Evolutionary conservation across 768 basidiomycete genomes (phyloP).

Genomic region (Sporobolomyces roseus): DNA sequence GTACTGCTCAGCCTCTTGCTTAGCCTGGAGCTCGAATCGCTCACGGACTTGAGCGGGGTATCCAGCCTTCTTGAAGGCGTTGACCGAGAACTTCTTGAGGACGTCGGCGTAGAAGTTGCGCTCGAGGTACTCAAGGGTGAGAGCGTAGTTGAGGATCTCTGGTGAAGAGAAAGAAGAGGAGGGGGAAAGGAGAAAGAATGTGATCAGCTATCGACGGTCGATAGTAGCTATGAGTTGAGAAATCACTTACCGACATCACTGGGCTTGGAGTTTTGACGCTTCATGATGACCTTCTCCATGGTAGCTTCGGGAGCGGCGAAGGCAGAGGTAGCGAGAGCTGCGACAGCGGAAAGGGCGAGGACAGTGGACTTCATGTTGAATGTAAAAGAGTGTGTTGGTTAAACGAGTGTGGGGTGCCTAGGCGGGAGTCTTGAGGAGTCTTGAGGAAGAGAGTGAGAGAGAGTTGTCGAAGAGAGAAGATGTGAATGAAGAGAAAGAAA

Average conservation of each 20-base stretch:
- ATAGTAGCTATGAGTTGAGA: too few relatives aligned
- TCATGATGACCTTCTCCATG: conserved; percentile 16
- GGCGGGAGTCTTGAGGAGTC: background rate
- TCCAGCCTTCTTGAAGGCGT: conserved; percentile 30
- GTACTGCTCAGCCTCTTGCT: conserved; percentile 29
- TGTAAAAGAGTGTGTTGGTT: conserved; percentile 9
- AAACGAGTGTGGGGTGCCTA: conserved; percentile 14
- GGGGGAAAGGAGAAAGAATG: background rate
- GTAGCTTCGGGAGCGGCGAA: background rate
- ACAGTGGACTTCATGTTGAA: conserved; percentile 11
- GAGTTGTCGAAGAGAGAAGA: conserved; percentile 2
- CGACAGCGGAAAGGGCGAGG: conserved; percentile 24
- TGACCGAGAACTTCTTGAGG: conserved; percentile 24
- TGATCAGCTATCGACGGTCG: too few relatives aligned
- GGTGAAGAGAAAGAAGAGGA: background rate
- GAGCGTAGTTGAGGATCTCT: too few relatives aligned
- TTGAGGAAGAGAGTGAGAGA: background rate
- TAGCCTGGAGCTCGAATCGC: conserved; percentile 1
- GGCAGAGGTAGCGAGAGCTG: conserved; percentile 14
- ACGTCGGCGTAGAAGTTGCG: conserved; percentile 21
- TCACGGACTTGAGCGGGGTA: conserved; percentile 4
- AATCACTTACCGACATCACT: conserved; percentile 32
- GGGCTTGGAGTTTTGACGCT: conserved; percentile 14
- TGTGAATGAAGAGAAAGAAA: background rate
- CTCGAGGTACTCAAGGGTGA: conserved; percentile 32